Percentiles rank a stretch among this genome's conserved stretches.
Conservation (phyloP, 306 rosid genomes). For the Ziziphus jujuba region DNA sequence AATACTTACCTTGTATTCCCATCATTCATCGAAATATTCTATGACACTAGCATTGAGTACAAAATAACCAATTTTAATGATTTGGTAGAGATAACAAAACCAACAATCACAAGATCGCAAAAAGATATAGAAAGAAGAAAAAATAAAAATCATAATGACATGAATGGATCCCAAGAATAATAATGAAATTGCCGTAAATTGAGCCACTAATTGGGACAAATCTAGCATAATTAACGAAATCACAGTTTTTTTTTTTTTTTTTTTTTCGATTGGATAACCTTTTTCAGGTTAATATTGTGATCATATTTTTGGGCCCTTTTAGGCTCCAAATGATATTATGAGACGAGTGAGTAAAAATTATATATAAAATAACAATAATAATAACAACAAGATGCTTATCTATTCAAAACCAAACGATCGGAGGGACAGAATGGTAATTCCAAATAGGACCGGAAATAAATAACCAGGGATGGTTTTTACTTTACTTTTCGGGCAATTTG, state of each 20-base stretch:
- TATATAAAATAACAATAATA: too few species aligned
- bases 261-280: too few species aligned
- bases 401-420: background rate
- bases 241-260: background rate
- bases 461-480: background rate
- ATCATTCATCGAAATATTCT: too few species aligned
- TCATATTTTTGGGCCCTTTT: slow-evolving; percentile 8
- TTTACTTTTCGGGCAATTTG: slow-evolving; percentile 31
- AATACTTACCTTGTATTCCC: too few species aligned
- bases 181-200: slow-evolving; percentile 4
- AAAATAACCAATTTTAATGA: too few species aligned
- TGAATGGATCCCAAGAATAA: slow-evolving; percentile 3
- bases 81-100: too few species aligned
- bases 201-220: slow-evolving; percentile 21
- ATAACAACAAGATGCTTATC: too few species aligned
- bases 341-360: too few species aligned
- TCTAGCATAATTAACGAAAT: slow-evolving; percentile 10
- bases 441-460: background rate
- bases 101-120: background rate
- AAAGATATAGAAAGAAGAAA: background rate
- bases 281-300: background rate
- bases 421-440: slow-evolving; percentile 28
- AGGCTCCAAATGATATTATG: background rate
- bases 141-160: background rate
- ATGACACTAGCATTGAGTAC: too few species aligned